Evolutionary conservation across 768 basidiomycete species (phyloP).

Genomic region (Rhizopogon vesiculosus): DNA sequence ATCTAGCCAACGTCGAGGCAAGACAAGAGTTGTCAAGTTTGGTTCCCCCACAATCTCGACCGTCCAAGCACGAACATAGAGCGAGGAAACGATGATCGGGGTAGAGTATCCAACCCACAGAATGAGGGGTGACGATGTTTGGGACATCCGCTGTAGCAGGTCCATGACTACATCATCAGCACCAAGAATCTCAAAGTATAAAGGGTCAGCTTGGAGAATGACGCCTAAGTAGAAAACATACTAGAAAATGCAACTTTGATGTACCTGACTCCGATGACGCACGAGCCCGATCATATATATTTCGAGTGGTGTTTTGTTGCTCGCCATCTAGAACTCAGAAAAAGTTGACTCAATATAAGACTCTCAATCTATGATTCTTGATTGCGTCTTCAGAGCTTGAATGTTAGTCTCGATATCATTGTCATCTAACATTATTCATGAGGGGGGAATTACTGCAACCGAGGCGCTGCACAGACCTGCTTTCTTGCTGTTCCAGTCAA

Average conservation of each 20-base stretch:
- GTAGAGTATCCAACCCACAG: constrained; percentile 62
- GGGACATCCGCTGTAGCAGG: constrained; percentile 39
- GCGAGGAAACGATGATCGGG: constrained; percentile 52
- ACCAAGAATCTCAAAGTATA: constrained; percentile 12
- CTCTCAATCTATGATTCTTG: constrained; percentile 26
- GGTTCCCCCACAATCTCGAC: constrained; percentile 40
- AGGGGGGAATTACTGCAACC: background rate
- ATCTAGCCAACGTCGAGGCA: constrained; percentile 77
- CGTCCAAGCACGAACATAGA: constrained; percentile 49
- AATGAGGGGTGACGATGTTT: constrained; percentile 49
- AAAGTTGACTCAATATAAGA: constrained; percentile 23
- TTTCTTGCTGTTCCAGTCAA: constrained; percentile 90
- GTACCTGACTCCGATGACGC: constrained; percentile 20
- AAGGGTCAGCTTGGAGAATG: background rate
- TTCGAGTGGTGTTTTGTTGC: constrained; percentile 14
- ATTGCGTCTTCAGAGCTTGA: constrained; percentile 24
- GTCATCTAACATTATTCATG: constrained; percentile 49
- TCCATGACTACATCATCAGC: constrained; percentile 20
- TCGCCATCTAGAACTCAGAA: constrained; percentile 15
- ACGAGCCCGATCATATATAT: constrained; percentile 13
- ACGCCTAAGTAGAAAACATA: constrained; percentile 14
- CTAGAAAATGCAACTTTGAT: constrained; percentile 23
- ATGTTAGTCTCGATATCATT: constrained; percentile 77
- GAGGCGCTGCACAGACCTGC: constrained; percentile 44
- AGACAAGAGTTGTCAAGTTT: constrained; percentile 37